These are phyloP conservation scores for Trebouxiophyceae sp. DNA, from an alignment of 163 green algal genomes.

Conservation along the genomic window DNA sequence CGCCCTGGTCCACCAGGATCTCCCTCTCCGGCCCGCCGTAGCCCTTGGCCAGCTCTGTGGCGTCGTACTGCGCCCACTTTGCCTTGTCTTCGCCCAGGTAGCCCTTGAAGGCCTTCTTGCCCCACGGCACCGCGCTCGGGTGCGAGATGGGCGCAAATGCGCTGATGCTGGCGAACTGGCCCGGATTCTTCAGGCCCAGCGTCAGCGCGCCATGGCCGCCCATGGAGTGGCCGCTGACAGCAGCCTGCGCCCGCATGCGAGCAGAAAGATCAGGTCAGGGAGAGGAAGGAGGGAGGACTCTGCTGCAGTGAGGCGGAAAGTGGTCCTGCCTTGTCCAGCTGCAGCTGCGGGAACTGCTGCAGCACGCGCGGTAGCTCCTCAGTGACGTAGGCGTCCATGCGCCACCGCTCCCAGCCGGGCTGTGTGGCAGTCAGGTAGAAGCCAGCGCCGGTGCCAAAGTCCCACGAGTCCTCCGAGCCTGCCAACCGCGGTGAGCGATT, in stretches of 20 bases:
- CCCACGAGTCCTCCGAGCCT: slow-evolving; percentile 72
- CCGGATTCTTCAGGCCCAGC: slow-evolving; percentile 81
- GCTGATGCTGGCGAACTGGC: slow-evolving; percentile 64
- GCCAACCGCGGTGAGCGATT: too few species aligned
- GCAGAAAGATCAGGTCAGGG: not conserved
- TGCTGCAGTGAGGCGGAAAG: too few species aligned
- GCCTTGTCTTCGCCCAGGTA: slow-evolving; percentile 80
- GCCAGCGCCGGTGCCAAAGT: slow-evolving; percentile 87
- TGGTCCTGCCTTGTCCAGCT: slow-evolving; percentile 36
- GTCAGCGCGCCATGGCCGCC: slow-evolving; percentile 80
- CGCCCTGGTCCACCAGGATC: slow-evolving; percentile 70
- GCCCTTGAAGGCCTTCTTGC: slow-evolving; percentile 71
- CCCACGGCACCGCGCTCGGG: slow-evolving; percentile 43
- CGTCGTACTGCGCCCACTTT: slow-evolving; percentile 75
- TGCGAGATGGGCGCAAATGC: slow-evolving; percentile 95
- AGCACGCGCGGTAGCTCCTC: slow-evolving; percentile 79
- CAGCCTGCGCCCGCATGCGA: slow-evolving; percentile 12
- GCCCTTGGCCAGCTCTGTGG: slow-evolving; percentile 60
- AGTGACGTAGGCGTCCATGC: slow-evolving; percentile 94
- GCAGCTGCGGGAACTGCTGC: slow-evolving; percentile 45
- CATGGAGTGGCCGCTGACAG: slow-evolving; percentile 93
- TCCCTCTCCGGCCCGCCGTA: slow-evolving; percentile 9
- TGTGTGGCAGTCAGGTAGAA: slow-evolving; percentile 98
- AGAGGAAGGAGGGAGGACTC: not conserved
- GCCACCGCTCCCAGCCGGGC: slow-evolving; percentile 59